Base-by-base conservation (phyloP, 129 eudicot species). In the Smallanthus sonchifolius region DNA sequence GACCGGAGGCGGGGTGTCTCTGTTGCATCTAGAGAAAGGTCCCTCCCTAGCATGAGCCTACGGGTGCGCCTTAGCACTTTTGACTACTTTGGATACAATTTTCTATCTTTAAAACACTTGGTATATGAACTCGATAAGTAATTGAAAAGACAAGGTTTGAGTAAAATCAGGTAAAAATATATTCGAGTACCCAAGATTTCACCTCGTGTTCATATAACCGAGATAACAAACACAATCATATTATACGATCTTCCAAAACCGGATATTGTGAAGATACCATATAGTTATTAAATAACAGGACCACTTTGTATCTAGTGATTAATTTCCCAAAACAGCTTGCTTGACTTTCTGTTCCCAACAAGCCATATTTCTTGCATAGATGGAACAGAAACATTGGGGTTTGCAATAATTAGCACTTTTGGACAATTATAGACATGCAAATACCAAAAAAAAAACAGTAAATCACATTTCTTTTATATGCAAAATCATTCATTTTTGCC, bases 181-280 rank as follows among this genome's bases (percentile, higher is more conserved):
- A 69, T 45, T 47, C 42, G 15, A 69, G 57, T 13, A 45, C 69
- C 51, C 62, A 68, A 43, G 19, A 69, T 45, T 69, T 69, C 34
- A 47, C 63, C 59, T 16, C 35, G 64, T 38, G 51, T 36, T 67
- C 44, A 55, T 24, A 42, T 74, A 57, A 40, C 39, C 24, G 10
- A 38, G 24, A 63, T 35, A 34, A 63, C 45, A 30, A 28, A 60
- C 39, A 63, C 20, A 56, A 57, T 5, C 14, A 72, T 72, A 57
- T 42, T 34, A 56, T 72, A 28, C 9, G 37, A 15, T 72, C 67
- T 39, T 72, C 54, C 15, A 2, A 56, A 73, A 45, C 13, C 35
- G 2, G 61, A 16, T 61, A 60, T 28, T 20, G 30, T 61, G 13
- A 61, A 32, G 14, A 45, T 10, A 32, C 70, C 59, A 11, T 61